Evolutionary conservation across 768 basidiomycete species (phyloP).

Genomic region (Pleurotus tuoliensis): DNA sequence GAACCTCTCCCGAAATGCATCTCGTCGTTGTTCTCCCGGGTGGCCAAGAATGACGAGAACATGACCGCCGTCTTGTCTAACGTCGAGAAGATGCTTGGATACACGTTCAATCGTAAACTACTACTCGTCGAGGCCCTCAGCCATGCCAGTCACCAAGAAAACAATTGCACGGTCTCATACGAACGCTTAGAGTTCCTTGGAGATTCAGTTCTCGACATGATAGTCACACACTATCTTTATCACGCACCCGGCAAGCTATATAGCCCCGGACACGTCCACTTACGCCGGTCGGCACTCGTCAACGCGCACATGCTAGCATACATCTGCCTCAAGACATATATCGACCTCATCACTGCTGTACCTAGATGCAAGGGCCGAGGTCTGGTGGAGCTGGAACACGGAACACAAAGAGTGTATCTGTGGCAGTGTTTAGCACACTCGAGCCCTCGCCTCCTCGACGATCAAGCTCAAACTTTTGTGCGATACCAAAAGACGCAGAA

Average conservation of each 20-base stretch:
- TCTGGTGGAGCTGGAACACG: constrained; percentile 30
- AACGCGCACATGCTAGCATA: constrained; percentile 75
- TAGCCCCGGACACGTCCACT: constrained; percentile 63
- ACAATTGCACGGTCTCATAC: constrained; percentile 59
- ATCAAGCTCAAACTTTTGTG: constrained; percentile 49
- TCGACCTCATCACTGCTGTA: constrained; percentile 44
- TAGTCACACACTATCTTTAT: constrained; percentile 68
- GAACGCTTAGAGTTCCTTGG: constrained; percentile 80
- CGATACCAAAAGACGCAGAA: constrained; percentile 46
- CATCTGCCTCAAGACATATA: constrained; percentile 49
- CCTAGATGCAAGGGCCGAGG: constrained; percentile 32
- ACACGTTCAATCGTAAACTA: constrained; percentile 57
- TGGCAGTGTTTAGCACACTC: constrained; percentile 74
- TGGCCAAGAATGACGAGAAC: constrained; percentile 29
- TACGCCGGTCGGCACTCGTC: constrained; percentile 65
- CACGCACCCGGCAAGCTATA: constrained; percentile 63
- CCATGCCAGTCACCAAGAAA: constrained; percentile 65
- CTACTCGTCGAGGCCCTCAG: constrained; percentile 73
- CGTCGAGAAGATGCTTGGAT: constrained; percentile 67
- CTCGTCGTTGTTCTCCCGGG: constrained; percentile 34
- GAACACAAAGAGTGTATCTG: constrained; percentile 46
- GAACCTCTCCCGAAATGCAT: constrained; percentile 44
- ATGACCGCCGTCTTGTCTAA: constrained; percentile 46
- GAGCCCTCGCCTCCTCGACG: constrained; percentile 55
- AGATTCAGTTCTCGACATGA: constrained; percentile 72